A percentile compares a stretch with the other conserved stretches of the same genome.
Evolutionary conservation across 306 rosid species (phyloP).

Genomic region (Notholithocarpus densiflorus): DNA sequence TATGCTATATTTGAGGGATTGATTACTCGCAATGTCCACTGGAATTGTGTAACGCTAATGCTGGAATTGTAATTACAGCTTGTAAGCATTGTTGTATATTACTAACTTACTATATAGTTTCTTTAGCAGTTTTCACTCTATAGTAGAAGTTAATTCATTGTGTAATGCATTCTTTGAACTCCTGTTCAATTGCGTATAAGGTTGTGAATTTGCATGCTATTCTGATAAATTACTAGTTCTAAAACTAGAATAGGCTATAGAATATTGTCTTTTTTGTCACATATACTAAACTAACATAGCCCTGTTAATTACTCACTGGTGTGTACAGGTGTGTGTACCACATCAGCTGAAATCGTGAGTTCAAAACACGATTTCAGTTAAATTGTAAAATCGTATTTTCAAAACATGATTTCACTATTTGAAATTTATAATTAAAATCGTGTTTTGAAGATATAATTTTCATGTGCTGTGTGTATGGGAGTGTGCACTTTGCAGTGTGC

Average conservation of each 20-base stretch:
- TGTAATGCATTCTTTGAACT: constrained; percentile 40
- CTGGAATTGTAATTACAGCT: constrained; percentile 3
- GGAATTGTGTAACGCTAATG: constrained; percentile 3
- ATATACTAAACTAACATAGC: neutral
- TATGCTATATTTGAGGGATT: constrained; percentile 76
- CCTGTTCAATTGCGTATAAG: neutral
- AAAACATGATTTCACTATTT: too few species aligned
- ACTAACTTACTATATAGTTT: neutral
- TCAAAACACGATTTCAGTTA: too few species aligned
- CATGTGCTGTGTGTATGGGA: too few species aligned
- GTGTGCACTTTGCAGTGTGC: too few species aligned
- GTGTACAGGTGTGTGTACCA: too few species aligned
- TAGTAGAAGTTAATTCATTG: neutral
- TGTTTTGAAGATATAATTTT: too few species aligned
- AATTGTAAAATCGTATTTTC: too few species aligned
- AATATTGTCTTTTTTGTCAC: neutral
- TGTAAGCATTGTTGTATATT: constrained; percentile 16
- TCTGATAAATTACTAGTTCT: constrained; percentile 13
- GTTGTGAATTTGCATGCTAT: constrained; percentile 19
- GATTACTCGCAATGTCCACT: constrained; percentile 72
- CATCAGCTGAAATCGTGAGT: rapidly evolving
- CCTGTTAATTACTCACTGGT: too few species aligned
- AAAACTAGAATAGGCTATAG: neutral
- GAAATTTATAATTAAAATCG: too few species aligned
- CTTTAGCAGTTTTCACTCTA: constrained; percentile 21